Base-by-base conservation (phyloP, 2,329 filamentous ascomycete genomes). In the Diaporthe citriasiana region DNA sequence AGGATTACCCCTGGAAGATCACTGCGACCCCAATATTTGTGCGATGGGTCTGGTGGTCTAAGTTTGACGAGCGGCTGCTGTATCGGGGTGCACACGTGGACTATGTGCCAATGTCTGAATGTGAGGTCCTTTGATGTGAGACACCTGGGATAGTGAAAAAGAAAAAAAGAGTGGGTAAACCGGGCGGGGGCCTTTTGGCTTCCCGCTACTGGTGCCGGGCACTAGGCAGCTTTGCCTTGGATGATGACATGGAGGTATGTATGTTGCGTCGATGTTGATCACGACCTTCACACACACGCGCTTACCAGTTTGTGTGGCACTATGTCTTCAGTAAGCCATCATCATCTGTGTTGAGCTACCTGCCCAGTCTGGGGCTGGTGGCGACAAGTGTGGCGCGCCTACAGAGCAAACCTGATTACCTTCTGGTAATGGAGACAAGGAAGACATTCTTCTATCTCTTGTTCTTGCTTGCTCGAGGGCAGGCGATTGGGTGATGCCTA, bases 1-100 rank as follows among this genome's bases (percentile, higher is more conserved):
- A 42, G 59, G 59, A 33, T 65, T 65, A 47, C 59, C 42, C 59
- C 59, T 63, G 57, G 57, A 45, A 45, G 57, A 63, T 45, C 38
- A 30, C 9, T 12, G 15, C 25, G 7, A 6, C 35, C 38, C 22
- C 15, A 63, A 30, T 25, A 3, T 30, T 12, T 63, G 38, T 22
- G 55, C 10, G 55, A n/a, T 22, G 22, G 33, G 33, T 22, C 22
- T 8, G 10, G 12, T 17, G 57, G 15, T 12, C 4, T 42, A 27
- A n/a, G 15, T 55, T 17, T 19, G 40, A 30, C 53, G 27, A n/a
- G 35, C 42, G 35, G n/a, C 30, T 45, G 57, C 33, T 59, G n/a
- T n/a, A n/a, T n/a, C n/a, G n/a, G n/a, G 25, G 33, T 8, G 4
- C 33, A 19, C 9, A 33, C 4, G 10, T 35, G 33, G 35, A 38